phyloP scores from a whole-genome alignment of 2,329 filamentous ascomycete genomes.

The Aspergillus sp. region DNA sequence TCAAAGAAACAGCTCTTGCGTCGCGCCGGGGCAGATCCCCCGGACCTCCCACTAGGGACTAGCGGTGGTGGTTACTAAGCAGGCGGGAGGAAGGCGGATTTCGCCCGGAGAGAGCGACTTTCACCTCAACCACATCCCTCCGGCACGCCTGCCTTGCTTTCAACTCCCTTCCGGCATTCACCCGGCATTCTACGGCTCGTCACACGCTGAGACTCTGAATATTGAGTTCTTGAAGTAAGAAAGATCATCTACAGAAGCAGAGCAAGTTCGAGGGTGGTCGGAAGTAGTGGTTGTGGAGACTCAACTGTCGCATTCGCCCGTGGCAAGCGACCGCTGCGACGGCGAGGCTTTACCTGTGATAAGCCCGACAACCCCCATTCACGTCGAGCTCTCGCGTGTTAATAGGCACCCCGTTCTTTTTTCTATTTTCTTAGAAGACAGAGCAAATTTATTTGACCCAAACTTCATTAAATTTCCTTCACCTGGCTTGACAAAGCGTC shows the following conservation, averaged over 20 bases:
- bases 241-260: constrained; percentile 8
- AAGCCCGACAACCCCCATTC: constrained; percentile 13
- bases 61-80: constrained; percentile 36
- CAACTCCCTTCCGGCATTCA: not conserved
- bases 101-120: constrained; percentile 40
- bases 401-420: constrained; percentile 8
- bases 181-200: not conserved
- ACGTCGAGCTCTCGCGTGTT: constrained; percentile 5
- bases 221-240: constrained; percentile 2
- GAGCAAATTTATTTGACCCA: not conserved
- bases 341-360: constrained; percentile 18
- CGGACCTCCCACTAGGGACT: constrained; percentile 6
- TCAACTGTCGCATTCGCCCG: constrained; percentile 23
- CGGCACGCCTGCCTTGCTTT: constrained; percentile 17
- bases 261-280: constrained; percentile 12
- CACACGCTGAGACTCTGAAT: not conserved
- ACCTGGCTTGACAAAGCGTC: constrained; percentile 9
- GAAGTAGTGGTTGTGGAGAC: constrained; percentile 18
- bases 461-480: constrained; percentile 7
- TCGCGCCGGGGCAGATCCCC: constrained; percentile 1
- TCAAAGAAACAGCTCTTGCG: not conserved
- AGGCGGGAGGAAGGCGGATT: constrained; percentile 34
- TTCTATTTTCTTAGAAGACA: constrained; percentile 16
- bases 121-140: constrained; percentile 39
- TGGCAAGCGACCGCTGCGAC: constrained; percentile 25